phyloP scores from a whole-genome alignment of 1,284 basidiomycete genomes.

The Wolfiporia cocos region DNA sequence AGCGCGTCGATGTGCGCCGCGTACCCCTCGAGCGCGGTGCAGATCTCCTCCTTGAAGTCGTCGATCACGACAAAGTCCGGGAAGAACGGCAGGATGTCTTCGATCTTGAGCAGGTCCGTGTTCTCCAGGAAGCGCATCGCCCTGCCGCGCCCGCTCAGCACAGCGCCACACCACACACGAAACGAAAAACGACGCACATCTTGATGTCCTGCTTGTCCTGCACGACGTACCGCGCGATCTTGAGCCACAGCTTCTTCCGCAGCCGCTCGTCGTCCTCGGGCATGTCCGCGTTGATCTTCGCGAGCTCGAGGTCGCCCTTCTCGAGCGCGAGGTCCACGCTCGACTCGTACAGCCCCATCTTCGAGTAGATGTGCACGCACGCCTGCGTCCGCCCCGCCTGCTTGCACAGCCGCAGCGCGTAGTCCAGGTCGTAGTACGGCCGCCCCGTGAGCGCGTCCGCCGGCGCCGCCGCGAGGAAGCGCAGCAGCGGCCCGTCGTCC shows the following conservation, averaged over 20 bases:
- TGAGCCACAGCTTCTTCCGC: constrained; percentile 95
- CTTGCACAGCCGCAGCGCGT: constrained; percentile 90
- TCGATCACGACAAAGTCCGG: constrained; percentile 99
- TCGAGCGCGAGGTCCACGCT: constrained; percentile 94
- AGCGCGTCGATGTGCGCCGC: constrained; percentile 87
- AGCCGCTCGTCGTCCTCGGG: constrained; percentile 85
- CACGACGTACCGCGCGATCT: constrained; percentile 95
- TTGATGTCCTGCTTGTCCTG: constrained; percentile 98
- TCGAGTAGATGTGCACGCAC: constrained; percentile 95
- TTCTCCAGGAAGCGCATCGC: constrained; percentile 96
- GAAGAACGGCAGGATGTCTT: constrained; percentile 99
- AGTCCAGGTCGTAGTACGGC: constrained; percentile 96
- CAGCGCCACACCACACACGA: background rate
- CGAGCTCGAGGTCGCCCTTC: constrained; percentile 89
- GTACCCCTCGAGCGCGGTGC: constrained; percentile 92
- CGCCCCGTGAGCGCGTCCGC: constrained; percentile 77
- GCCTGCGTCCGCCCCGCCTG: constrained; percentile 78
- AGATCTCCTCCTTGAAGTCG: constrained; percentile 99
- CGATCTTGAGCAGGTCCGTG: constrained; percentile 93
- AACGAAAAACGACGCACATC: constrained; percentile 53
- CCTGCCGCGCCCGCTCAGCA: constrained; percentile 34
- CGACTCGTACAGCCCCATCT: constrained; percentile 96
- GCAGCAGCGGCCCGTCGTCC: constrained; percentile 78
- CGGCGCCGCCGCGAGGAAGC: constrained; percentile 83
- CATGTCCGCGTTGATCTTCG: constrained; percentile 91